Conservation (phyloP, 2,329 filamentous ascomycete species). For the Alternaria tenuissima region DNA sequence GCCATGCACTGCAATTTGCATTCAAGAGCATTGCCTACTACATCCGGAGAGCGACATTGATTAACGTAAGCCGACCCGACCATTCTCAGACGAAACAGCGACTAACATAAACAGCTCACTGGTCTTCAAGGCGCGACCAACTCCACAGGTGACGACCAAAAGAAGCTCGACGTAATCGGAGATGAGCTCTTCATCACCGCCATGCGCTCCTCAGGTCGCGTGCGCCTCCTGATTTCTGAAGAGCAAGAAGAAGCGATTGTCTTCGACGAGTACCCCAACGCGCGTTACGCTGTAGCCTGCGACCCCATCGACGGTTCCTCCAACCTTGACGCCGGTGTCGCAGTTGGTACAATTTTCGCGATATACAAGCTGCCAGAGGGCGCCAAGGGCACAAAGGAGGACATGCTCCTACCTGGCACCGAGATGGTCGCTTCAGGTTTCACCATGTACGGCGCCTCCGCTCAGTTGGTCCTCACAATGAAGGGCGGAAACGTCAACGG, state of each 20-base stretch:
- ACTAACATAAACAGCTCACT: slow-evolving; percentile 66
- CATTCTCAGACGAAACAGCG: not conserved
- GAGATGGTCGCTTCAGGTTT: slow-evolving; percentile 96
- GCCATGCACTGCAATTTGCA: slow-evolving; percentile 97
- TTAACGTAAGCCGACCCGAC: slow-evolving; percentile 67
- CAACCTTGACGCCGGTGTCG: slow-evolving; percentile 97
- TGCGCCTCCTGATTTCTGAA: slow-evolving; percentile 92
- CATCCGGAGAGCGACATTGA: slow-evolving; percentile 92
- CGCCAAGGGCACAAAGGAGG: slow-evolving; percentile 77
- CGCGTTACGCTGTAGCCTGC: slow-evolving; percentile 93
- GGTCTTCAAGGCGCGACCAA: slow-evolving; percentile 95
- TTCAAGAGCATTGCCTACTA: slow-evolving; percentile 99
- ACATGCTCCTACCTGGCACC: slow-evolving; percentile 87
- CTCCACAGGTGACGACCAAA: slow-evolving; percentile 96
- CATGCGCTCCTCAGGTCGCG: slow-evolving; percentile 92
- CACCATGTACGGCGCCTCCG: slow-evolving; percentile 99
- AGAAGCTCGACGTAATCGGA: slow-evolving; percentile 99
- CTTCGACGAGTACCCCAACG: slow-evolving; percentile 76
- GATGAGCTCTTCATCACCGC: slow-evolving; percentile 97
- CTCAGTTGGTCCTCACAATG: slow-evolving; percentile 98
- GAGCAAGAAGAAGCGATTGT: slow-evolving; percentile 93
- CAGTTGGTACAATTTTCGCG: slow-evolving; percentile 96
- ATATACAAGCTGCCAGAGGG: slow-evolving; percentile 88
- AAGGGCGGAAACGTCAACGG: slow-evolving; percentile 90
- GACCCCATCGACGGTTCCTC: slow-evolving; percentile 98